A percentile compares a stretch with the other conserved stretches of the same genome.
phyloP scores from a whole-genome alignment of 1,284 basidiomycete genomes.

The Wolfiporia cocos region DNA sequence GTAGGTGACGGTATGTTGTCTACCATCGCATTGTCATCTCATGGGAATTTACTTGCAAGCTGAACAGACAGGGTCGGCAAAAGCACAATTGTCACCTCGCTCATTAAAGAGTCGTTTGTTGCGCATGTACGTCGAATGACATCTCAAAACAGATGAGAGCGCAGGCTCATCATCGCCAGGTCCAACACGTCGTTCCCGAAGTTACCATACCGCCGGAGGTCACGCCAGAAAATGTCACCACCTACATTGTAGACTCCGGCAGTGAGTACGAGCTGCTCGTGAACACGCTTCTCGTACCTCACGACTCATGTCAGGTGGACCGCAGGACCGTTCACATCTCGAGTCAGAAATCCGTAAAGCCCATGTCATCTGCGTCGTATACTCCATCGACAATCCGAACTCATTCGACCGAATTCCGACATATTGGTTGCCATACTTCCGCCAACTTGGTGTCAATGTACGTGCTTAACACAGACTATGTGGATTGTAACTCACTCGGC shows the following conservation, averaged over 20 bases:
- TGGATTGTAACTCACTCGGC: too few relatives aligned
- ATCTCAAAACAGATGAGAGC: too few relatives aligned
- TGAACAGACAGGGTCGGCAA: constrained; percentile 85
- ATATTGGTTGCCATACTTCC: constrained; percentile 98
- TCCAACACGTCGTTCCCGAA: constrained; percentile 89
- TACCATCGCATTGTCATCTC: constrained; percentile 7
- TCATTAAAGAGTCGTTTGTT: constrained; percentile 94
- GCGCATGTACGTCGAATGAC: constrained; percentile 64
- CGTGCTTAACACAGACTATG: constrained; percentile 2
- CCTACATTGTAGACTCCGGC: constrained; percentile 93
- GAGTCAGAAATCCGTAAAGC: constrained; percentile 95
- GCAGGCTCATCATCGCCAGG: too few relatives aligned
- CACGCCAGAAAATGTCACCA: constrained; percentile 93
- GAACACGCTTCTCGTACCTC: too few relatives aligned
- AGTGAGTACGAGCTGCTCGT: constrained; percentile 44
- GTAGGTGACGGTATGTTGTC: constrained; percentile 80
- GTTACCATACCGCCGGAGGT: constrained; percentile 95
- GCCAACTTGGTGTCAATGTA: constrained; percentile 92
- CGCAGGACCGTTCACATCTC: constrained; percentile 80
- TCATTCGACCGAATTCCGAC: constrained; percentile 97
- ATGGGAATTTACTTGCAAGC: constrained; percentile 4
- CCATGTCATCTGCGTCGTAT: constrained; percentile 97
- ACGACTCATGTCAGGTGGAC: constrained; percentile 45
- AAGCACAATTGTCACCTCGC: constrained; percentile 90
- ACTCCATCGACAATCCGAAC: constrained; percentile 91